Base-by-base conservation (phyloP, 495 filamentous ascomycete species). In the Podospora appendiculata region DNA sequence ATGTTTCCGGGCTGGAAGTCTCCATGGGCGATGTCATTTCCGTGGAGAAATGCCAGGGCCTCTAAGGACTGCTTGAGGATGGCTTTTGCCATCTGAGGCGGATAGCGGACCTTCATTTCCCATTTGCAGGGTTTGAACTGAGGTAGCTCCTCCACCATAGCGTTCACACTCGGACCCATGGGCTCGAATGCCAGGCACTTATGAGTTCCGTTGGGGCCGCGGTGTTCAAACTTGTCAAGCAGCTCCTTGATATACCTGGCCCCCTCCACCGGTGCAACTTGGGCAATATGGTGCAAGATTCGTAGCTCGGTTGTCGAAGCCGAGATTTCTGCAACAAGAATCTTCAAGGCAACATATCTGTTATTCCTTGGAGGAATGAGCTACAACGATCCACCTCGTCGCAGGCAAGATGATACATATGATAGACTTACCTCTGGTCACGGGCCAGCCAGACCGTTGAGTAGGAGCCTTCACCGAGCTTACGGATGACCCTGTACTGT, bases 401-500 rank as follows among this genome's bases (percentile, higher is more conserved):
- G 9, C 12, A 42, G 2, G 13, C 11, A 11, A 11, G 4, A 32
- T 19, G 33, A 25, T 18, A 7, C 32, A 39, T 38, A 40, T 14
- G 25, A 8, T 32, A 32, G 19, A 46, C 41, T 40, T 12, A 52
- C 50, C 40, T 52, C 16, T 40, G 50, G n/a, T 52, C 43, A 3
- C 50, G 17, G 42, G 50, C 50, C 10, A 52, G 50, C 50, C 50
- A 52, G 34, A 52, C 50, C 10, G 50, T 52, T n/a, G 50, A 52
- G 50, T 46, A 52, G 32, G 18, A 14, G 13, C 50, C 50, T 0
- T 52, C 4, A 17, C 50, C 42, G 9, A 52, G 34, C 42, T 52
- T 52, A 9, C 50, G 42, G 13, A 47, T 19, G 14, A 52, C 50
- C 2, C 25, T 47, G 18, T 52, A 52, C 42, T 40, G 33, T 33